A percentile compares a stretch with the other conserved stretches of the same genome.
Conservation (phyloP, 176 grass and related monocot genomes). For the Oryza meyeriana region DNA sequence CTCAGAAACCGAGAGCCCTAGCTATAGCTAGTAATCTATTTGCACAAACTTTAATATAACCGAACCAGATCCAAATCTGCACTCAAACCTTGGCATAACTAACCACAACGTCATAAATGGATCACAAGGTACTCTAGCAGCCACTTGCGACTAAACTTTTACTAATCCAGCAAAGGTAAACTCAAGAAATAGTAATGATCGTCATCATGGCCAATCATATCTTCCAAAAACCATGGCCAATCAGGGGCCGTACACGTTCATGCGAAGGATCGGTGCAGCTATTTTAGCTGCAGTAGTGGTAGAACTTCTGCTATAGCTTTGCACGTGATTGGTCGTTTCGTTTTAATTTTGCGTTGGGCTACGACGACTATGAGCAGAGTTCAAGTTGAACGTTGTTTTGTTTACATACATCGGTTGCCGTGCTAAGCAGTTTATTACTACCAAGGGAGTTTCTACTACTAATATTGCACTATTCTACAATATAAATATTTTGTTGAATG, state of each 20-base stretch:
- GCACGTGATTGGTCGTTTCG: slow-evolving; percentile 18
- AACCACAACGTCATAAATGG: slow-evolving; percentile 20
- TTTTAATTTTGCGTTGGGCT: background rate
- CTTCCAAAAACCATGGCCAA: slow-evolving; percentile 2
- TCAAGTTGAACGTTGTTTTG: slow-evolving; percentile 57
- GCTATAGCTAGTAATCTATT: background rate
- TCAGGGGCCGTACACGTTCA: slow-evolving; percentile 15
- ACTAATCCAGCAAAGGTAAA: background rate
- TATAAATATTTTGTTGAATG: background rate
- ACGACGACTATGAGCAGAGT: background rate
- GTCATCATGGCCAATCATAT: background rate
- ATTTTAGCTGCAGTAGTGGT: background rate
- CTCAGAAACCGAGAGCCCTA: background rate
- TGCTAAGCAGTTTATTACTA: background rate
- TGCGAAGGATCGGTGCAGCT: background rate
- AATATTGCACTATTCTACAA: background rate
- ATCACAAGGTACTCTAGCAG: background rate
- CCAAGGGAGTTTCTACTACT: no score
- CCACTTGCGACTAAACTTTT: background rate
- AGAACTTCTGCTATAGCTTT: background rate
- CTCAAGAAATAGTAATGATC: background rate
- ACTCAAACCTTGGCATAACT: background rate
- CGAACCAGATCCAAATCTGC: slow-evolving; percentile 8
- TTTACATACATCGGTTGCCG: slow-evolving; percentile 35
- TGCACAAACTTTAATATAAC: background rate